Evolutionary conservation across 495 filamentous ascomycete species (phyloP).

Genomic region (Hamigera avellanea): DNA sequence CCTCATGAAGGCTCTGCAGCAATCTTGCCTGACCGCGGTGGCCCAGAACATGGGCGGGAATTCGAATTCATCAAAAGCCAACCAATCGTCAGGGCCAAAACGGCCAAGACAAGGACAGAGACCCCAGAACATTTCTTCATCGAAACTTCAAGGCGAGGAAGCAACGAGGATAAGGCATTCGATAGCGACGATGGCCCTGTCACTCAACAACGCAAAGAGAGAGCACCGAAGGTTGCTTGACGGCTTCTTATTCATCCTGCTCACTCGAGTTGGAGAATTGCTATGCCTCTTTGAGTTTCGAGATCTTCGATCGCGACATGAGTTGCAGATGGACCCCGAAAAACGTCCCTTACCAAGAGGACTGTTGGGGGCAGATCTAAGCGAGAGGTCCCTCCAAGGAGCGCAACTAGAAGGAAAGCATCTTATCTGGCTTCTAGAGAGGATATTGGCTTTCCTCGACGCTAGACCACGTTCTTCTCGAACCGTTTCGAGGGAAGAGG

Average conservation of each 20-base stretch:
- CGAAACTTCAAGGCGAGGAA: slow-evolving; percentile 7
- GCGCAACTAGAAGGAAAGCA: slow-evolving; percentile 21
- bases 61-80: slow-evolving; percentile 1
- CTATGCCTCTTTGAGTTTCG: slow-evolving; percentile 28
- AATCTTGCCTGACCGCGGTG: slow-evolving; percentile 10
- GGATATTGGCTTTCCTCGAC: slow-evolving; percentile 16
- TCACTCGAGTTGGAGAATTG: slow-evolving; percentile 24
- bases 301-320: slow-evolving; percentile 13
- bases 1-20: slow-evolving; percentile 18
- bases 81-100: slow-evolving; percentile 3
- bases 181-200: slow-evolving; percentile 18
- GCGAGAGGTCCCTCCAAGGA: slow-evolving; percentile 9
- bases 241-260: slow-evolving; percentile 23
- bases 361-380: slow-evolving; percentile 11
- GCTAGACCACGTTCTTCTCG: not conserved
- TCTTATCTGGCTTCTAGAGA: slow-evolving; percentile 28
- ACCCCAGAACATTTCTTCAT: not conserved
- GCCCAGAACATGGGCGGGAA: not conserved
- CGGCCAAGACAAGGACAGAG: not conserved
- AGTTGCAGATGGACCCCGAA: slow-evolving; percentile 8
- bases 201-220: slow-evolving; percentile 11
- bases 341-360: slow-evolving; percentile 20
- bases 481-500: slow-evolving; percentile 1
- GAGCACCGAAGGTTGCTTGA: slow-evolving; percentile 24
- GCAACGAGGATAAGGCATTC: slow-evolving; percentile 10